A percentile compares a stretch with the other conserved stretches of the same genome.
Conservation (phyloP, 495 filamentous ascomycete genomes). For the Tuber calosporum region DNA sequence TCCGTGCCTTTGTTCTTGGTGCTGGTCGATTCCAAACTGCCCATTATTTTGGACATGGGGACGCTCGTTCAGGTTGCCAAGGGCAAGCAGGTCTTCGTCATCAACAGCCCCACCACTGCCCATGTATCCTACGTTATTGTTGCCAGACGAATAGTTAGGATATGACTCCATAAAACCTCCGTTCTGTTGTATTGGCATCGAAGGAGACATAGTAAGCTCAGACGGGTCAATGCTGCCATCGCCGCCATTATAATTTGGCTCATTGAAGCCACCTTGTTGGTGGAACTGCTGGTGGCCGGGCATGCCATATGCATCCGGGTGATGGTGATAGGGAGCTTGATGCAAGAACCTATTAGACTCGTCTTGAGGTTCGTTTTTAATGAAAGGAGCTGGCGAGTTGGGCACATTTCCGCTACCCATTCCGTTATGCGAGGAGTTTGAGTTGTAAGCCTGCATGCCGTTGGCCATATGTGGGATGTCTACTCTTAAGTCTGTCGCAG, state of each 20-base stretch:
- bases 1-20: conserved; percentile 25
- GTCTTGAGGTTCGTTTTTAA: conserved; percentile 72
- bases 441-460: conserved; percentile 40
- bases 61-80: conserved; percentile 22
- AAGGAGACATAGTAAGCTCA: conserved; percentile 64
- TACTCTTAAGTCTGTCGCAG: conserved; percentile 38
- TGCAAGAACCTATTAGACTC: conserved; percentile 46
- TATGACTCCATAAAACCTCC: conserved; percentile 39
- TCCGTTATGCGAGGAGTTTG: conserved; percentile 25
- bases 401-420: conserved; percentile 35
- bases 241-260: conserved; percentile 45
- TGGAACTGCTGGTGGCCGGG: conserved; percentile 55
- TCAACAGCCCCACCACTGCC: conserved; percentile 21
- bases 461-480: conserved; percentile 39
- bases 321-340: conserved; percentile 33
- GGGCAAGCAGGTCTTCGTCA: conserved; percentile 38
- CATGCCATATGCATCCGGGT: conserved; percentile 52
- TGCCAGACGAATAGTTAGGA: conserved; percentile 28
- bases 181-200: conserved; percentile 40
- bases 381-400: conserved; percentile 55
- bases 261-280: conserved; percentile 57
- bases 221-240: conserved; percentile 72
- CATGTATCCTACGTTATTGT: conserved; percentile 35
- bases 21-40: conserved; percentile 32
- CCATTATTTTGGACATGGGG: conserved; percentile 25